Conservation (phyloP, 371 early-diverging fungal species). For the Rhizopus delemar region DNA sequence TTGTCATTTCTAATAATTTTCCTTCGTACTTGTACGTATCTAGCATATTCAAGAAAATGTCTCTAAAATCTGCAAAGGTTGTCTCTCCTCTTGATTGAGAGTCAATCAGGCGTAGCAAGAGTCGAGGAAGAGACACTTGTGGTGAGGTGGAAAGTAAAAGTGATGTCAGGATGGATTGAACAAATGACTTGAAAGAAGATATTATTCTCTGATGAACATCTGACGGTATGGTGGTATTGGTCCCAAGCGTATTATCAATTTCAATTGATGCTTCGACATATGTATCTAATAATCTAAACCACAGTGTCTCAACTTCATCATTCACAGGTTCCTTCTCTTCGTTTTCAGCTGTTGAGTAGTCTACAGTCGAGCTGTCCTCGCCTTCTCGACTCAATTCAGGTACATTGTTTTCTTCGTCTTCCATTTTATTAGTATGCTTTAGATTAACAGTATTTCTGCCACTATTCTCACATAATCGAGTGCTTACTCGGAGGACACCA, state of each 20-base stretch:
- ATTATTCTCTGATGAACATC: slow-evolving; percentile 47
- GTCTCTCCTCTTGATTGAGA: slow-evolving; percentile 60
- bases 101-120: slow-evolving; percentile 64
- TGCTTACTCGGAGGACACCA: slow-evolving; percentile 64
- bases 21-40: slow-evolving; percentile 78
- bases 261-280: slow-evolving; percentile 59
- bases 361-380: slow-evolving; percentile 17
- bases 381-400: slow-evolving; percentile 22
- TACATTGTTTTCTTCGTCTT: slow-evolving; percentile 15
- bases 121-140: slow-evolving; percentile 67
- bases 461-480: slow-evolving; percentile 57
- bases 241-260: slow-evolving; percentile 27
- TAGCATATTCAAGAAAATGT: slow-evolving; percentile 74
- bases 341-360: slow-evolving; percentile 5
- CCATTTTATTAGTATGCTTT: neutral
- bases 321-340: slow-evolving; percentile 18
- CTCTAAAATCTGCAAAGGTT: slow-evolving; percentile 74
- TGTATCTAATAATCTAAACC: slow-evolving; percentile 69
- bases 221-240: slow-evolving; percentile 12
- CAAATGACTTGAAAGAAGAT: slow-evolving; percentile 61
- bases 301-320: slow-evolving; percentile 61
- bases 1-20: slow-evolving; percentile 72
- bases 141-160: slow-evolving; percentile 66
- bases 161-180: slow-evolving; percentile 65
- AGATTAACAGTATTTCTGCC: slow-evolving; percentile 31